Base-by-base conservation (phyloP, 331 rosid species). In the Rhamnella rubrinervis region DNA sequence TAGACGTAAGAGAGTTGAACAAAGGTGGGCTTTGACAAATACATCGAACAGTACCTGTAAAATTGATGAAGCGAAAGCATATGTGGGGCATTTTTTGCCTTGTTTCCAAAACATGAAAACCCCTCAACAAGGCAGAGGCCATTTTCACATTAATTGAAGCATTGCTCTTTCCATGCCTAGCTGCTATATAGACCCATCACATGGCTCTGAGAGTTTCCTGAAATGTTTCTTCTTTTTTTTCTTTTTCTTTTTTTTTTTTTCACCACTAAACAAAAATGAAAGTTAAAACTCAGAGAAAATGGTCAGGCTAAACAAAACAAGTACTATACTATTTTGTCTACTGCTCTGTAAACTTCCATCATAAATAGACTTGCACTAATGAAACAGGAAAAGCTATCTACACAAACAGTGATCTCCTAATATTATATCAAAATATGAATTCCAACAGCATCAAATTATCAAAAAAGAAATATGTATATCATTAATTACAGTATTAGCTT, bases 401-500 rank as follows among this genome's bases (percentile, higher is more conserved):
- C 63, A 61, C 69, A 83, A 81, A 69, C 83, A 81, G 82, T 61
- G 85, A 85, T 79, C 77, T 77, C 85, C 87, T 87, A 82, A 66
- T 26, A 83, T 83, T 44, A 75, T 63, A 81, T 79, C 49, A 82
- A 72, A 25, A 86, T 79, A 81, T 72, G 80, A 85, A 75, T 73
- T 86, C 75, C 53, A 51, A 73, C 51, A 66, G 52, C 77, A 69
- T 76, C 63, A 66, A 77, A 83, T 76, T 75, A 60, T 14, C 53
- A 71, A 79, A 59, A 73, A 47, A 78, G 40, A 76, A 63, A 47
- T 77, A 59, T 76, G 56, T 56, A 68, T 75, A 74, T 52, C 74
- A 67, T 57, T 87, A 87, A 82, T 89, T 85, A 89, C 91, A 89
- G 91, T 87, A 87, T 77, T 80, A 39, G 79, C 77, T 87, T 83